These are phyloP conservation scores for Vitis amurensis DNA, from an alignment of 164 flowering plant species.

Conservation along the genomic window DNA sequence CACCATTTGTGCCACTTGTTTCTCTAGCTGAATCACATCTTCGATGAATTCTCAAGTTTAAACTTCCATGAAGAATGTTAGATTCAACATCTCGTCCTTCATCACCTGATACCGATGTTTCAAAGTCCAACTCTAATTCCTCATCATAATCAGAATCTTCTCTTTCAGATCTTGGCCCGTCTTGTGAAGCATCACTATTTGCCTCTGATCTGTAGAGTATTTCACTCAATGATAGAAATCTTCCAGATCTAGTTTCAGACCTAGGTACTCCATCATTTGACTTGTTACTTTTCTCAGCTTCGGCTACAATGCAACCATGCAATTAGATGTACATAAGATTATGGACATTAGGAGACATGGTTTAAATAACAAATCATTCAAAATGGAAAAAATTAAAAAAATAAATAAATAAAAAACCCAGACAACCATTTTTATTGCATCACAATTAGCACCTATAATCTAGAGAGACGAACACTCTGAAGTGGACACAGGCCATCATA, in stretches of 20 bases:
- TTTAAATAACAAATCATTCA: not conserved
- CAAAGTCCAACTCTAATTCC: constrained; percentile 86
- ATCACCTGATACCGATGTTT: constrained; percentile 75
- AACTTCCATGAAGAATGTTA: constrained; percentile 64
- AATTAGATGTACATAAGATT: not conserved
- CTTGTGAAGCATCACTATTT: constrained; percentile 77
- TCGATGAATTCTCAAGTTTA: constrained; percentile 73
- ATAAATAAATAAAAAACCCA: not conserved
- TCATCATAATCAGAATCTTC: constrained; percentile 94
- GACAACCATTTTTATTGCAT: too few species aligned
- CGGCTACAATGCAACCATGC: constrained; percentile 41
- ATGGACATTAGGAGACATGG: not conserved
- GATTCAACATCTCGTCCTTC: constrained; percentile 67
- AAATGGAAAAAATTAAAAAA: not conserved
- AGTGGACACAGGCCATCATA: too few species aligned
- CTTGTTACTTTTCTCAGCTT: constrained; percentile 56
- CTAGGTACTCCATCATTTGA: constrained; percentile 46
- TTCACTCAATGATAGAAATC: constrained; percentile 66
- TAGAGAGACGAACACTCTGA: too few species aligned
- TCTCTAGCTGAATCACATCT: constrained; percentile 53
- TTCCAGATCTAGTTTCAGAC: constrained; percentile 50
- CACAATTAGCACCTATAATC: too few species aligned
- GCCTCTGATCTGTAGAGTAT: constrained; percentile 66
- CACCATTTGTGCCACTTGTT: constrained; percentile 51
- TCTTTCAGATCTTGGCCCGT: constrained; percentile 83